phyloP scores from a whole-genome alignment of 2,329 filamentous ascomycete species.

The Pseudogymnoascus sp. region DNA sequence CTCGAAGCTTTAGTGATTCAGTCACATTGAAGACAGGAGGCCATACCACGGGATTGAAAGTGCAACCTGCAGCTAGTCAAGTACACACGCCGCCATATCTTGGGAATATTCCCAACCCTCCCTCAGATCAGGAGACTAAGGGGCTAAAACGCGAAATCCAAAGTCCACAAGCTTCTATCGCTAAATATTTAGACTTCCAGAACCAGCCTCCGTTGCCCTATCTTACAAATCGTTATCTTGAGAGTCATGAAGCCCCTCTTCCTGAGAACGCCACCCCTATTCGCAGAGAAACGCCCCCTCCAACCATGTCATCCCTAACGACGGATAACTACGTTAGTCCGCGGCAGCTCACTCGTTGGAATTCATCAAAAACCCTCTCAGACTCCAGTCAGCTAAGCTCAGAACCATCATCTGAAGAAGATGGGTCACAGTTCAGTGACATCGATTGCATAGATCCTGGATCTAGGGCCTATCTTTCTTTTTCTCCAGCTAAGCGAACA shows the following conservation, averaged over 20 bases:
- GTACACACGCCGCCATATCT: background rate
- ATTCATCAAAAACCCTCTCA: background rate
- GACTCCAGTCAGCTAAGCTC: background rate
- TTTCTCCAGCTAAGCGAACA: background rate
- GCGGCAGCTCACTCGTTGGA: background rate
- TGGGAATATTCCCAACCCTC: too few species aligned
- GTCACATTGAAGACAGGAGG: background rate
- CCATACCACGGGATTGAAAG: background rate
- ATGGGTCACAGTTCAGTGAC: background rate
- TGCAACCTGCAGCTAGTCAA: background rate
- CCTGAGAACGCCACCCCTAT: background rate
- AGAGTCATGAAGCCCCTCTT: background rate
- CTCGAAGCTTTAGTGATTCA: background rate
- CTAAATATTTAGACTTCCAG: too few species aligned
- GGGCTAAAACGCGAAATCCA: too few species aligned
- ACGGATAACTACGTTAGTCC: background rate
- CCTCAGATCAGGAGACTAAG: too few species aligned
- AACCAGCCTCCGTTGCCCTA: too few species aligned
- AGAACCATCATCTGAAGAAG: background rate
- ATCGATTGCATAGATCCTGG: background rate
- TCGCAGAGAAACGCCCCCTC: background rate
- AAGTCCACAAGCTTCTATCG: too few species aligned
- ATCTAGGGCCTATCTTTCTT: background rate
- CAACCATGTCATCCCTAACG: background rate
- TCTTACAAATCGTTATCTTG: conserved; percentile 25